A percentile compares a stretch with the other conserved stretches of the same genome.
Evolutionary conservation across 1,139 yeast genomes (phyloP).

Genomic region (Hyphopichia burtonii): DNA sequence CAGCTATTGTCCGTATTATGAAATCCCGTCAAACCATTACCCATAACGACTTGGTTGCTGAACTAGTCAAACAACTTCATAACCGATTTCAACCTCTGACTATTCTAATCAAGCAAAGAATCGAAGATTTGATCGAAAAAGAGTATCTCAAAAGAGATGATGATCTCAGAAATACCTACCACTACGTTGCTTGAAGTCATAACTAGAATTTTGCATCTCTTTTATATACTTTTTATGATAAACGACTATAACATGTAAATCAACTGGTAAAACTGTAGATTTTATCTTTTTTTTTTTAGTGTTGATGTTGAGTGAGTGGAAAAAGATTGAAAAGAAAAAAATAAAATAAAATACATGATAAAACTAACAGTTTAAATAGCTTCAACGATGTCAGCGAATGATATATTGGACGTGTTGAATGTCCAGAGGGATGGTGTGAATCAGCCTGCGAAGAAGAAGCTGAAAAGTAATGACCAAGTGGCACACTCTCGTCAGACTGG

Average conservation of each 20-base stretch:
- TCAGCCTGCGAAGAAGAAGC: conserved; percentile 40
- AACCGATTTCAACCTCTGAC: conserved; percentile 71
- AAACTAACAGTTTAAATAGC: too few relatives aligned
- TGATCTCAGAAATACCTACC: conserved; percentile 59
- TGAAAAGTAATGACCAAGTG: conserved; percentile 24
- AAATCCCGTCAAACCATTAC: conserved; percentile 64
- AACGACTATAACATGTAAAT: background rate
- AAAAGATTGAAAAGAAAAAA: background rate
- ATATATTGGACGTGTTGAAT: conserved; percentile 77
- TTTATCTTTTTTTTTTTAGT: background rate
- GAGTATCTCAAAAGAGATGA: conserved; percentile 80
- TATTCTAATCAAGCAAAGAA: conserved; percentile 65
- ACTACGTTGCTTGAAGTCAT: conserved; percentile 65
- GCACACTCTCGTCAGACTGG: conserved; percentile 60
- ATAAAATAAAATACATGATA: background rate
- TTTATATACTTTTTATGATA: background rate
- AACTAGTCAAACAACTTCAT: conserved; percentile 60
- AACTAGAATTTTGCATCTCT: background rate
- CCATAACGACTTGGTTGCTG: conserved; percentile 67
- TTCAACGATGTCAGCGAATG: conserved; percentile 49
- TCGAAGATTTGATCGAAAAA: conserved; percentile 78
- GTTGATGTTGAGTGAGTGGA: background rate
- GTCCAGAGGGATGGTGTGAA: conserved; percentile 46
- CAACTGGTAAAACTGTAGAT: background rate
- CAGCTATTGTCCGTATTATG: conserved; percentile 87